Conservation (phyloP, 2,329 filamentous ascomycete species). For the Alternaria angustiovoidea region DNA sequence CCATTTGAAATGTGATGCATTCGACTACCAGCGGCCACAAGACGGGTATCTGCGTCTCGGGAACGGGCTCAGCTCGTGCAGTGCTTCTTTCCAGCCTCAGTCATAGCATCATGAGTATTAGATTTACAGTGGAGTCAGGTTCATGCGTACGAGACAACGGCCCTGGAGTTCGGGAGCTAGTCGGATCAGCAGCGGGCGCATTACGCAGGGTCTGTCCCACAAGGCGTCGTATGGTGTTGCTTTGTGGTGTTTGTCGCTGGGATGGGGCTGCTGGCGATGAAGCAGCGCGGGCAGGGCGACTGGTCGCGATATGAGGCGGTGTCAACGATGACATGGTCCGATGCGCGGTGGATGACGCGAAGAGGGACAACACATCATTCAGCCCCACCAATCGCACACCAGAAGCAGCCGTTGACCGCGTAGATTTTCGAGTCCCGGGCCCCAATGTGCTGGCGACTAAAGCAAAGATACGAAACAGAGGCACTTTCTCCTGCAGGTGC, state of each 20-base stretch:
- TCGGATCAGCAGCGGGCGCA: slow-evolving; percentile 17
- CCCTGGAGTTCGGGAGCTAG: slow-evolving; percentile 17
- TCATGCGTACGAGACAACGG: slow-evolving; percentile 22
- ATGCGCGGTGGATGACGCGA: slow-evolving; percentile 34
- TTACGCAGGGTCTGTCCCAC: slow-evolving; percentile 18
- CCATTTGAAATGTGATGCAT: neutral
- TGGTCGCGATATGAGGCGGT: neutral
- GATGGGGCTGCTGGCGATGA: slow-evolving; percentile 5
- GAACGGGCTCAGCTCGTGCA: neutral
- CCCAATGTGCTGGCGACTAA: slow-evolving; percentile 20
- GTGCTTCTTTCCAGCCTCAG: slow-evolving; percentile 1
- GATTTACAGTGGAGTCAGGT: slow-evolving; percentile 14
- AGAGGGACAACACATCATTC: slow-evolving; percentile 35
- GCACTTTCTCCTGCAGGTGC: slow-evolving; percentile 6
- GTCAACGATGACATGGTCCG: slow-evolving; percentile 10
- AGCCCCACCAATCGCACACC: slow-evolving; percentile 23
- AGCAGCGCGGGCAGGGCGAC: neutral
- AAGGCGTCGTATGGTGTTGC: slow-evolving; percentile 6
- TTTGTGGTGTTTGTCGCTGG: slow-evolving; percentile 2
- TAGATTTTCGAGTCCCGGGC: slow-evolving; percentile 16
- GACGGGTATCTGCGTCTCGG: neutral
- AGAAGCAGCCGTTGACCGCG: slow-evolving; percentile 8
- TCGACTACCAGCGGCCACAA: neutral
- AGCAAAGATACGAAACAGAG: slow-evolving; percentile 22
- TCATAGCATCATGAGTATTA: slow-evolving; percentile 5